A percentile compares a stretch with the other conserved stretches of the same genome.
Evolutionary conservation across 2,329 filamentous ascomycete species (phyloP).

Genomic region (Aspergillus fumigatus): DNA sequence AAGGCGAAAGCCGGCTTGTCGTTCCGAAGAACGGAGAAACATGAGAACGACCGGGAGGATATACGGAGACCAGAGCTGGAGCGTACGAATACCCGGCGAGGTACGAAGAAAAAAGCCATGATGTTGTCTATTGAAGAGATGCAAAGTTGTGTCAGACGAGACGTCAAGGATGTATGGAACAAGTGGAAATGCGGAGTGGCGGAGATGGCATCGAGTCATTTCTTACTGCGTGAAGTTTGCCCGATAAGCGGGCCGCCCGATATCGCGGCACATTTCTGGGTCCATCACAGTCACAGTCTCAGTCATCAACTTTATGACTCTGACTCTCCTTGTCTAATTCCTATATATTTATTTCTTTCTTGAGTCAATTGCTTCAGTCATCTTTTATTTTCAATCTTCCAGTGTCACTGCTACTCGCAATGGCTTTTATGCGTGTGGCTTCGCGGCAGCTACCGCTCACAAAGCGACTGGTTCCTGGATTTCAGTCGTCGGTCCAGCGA

Average conservation of each 20-base stretch:
- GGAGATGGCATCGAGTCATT: conserved; percentile 8
- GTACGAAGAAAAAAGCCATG: conserved; percentile 17
- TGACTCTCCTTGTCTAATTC: conserved; percentile 1
- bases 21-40: conserved; percentile 20
- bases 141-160: not conserved
- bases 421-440: conserved; percentile 32
- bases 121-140: conserved; percentile 1
- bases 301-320: not conserved
- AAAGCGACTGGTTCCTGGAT: conserved; percentile 23
- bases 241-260: conserved; percentile 17
- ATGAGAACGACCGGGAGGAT: conserved; percentile 23
- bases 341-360: not conserved
- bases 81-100: conserved; percentile 40
- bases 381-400: not conserved
- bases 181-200: conserved; percentile 10
- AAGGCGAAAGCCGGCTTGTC: conserved; percentile 31
- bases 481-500: conserved; percentile 31
- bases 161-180: not conserved
- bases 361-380: not conserved
- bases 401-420: conserved; percentile 7
- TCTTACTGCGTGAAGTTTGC: not conserved
- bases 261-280: conserved; percentile 25
- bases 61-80: conserved; percentile 29
- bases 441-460: conserved; percentile 32
- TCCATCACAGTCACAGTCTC: not conserved